phyloP scores from a whole-genome alignment of 2,329 filamentous ascomycete species.

The Cladorrhinum sp. region DNA sequence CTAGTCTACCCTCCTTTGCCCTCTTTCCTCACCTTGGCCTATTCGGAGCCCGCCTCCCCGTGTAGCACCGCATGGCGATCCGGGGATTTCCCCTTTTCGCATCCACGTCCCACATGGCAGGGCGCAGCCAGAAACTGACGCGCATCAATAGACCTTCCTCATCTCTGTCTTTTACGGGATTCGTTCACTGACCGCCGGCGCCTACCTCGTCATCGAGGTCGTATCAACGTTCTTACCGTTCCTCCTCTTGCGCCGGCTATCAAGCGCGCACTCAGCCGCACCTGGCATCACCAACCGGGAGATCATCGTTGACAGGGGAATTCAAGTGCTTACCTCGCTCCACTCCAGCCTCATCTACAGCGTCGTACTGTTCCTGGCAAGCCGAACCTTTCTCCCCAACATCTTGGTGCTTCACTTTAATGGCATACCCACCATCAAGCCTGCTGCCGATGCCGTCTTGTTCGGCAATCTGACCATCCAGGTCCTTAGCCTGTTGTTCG shows the following conservation, averaged over 20 bases:
- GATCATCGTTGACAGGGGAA: slow-evolving; percentile 60
- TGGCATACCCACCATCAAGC: slow-evolving; percentile 65
- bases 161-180: slow-evolving; percentile 75
- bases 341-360: slow-evolving; percentile 72
- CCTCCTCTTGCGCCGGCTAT: slow-evolving; percentile 66
- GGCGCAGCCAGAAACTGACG: slow-evolving; percentile 21
- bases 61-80: slow-evolving; percentile 10
- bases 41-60: neutral
- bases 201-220: slow-evolving; percentile 65
- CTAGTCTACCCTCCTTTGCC: slow-evolving; percentile 2
- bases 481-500: slow-evolving; percentile 50
- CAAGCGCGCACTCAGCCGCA: slow-evolving; percentile 59
- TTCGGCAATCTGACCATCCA: slow-evolving; percentile 55
- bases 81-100: slow-evolving; percentile 12
- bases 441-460: slow-evolving; percentile 62
- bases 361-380: slow-evolving; percentile 66
- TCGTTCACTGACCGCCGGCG: slow-evolving; percentile 55
- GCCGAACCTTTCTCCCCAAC: slow-evolving; percentile 66
- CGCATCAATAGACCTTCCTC: slow-evolving; percentile 59
- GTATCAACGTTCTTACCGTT: slow-evolving; percentile 71
- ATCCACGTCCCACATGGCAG: slow-evolving; percentile 4
- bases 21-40: neutral
- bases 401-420: slow-evolving; percentile 74
- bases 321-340: slow-evolving; percentile 62
- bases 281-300: slow-evolving; percentile 56